Base-by-base conservation (phyloP, 2,329 filamentous ascomycete species). In the Xylaria sp. region DNA sequence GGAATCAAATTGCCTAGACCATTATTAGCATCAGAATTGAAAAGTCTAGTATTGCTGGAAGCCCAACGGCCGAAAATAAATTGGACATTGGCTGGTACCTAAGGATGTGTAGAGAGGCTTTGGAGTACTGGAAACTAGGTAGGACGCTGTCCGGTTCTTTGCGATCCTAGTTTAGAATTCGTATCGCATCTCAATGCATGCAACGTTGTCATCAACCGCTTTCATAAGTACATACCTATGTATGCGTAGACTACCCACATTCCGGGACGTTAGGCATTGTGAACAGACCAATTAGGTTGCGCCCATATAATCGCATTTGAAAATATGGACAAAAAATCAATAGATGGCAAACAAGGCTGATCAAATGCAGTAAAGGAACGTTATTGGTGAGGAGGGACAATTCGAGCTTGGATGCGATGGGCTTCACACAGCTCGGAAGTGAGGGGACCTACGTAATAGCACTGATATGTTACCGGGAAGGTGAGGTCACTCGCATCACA, bases 401-500 rank as follows among this genome's bases (percentile, higher is more conserved):
- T 60, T 55, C 48, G 36, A 36, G 50, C 59, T 67, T 67, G 5
- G 24, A 36, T 57, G 55, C 21, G 48, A 50, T 50, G 59, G 24
- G 17, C 9, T 34, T 36, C 17, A 11, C 6, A 8, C 8, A 39
- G 39, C 27, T 51, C 19, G 7, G 45, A 64, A 19, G 42, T 47
- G 42, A 47, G 42, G 39, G 56, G 24, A 65, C 58, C 61, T 68
- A 70, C 68, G 65, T 65, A 70, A 68, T 68, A 21, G 61, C 47
- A 57, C 65, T 53, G 53, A 54, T 59, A 57, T 24, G 4, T 24
- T 63, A 19, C 53, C 36, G 39, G 64, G 51, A 60, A 66, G 61
- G 74, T 77, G 75, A 77, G 74, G 75, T 77, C 75, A 76, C 74
- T 47, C n/a, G 68, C 47, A 60, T 70, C 62, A 64, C 71, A 48